A percentile compares a stretch with the other conserved stretches of the same genome.
Evolutionary conservation across 257 asterid genomes (phyloP).

Genomic region (Prunella vulgaris): DNA sequence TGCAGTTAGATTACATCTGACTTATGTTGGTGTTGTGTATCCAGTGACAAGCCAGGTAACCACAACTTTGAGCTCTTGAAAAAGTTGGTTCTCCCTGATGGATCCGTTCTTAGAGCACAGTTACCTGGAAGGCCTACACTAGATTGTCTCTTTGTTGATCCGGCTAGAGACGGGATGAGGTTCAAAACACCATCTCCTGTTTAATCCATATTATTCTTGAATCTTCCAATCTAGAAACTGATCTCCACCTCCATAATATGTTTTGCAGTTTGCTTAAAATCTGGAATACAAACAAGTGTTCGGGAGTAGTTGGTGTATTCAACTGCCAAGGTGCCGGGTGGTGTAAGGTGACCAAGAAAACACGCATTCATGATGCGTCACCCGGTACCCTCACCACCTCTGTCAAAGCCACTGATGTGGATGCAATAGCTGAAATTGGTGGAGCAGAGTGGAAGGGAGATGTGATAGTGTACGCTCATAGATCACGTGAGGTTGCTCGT

Average conservation of each 20-base stretch:
- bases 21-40: background rate
- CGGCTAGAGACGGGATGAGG: slow-evolving; percentile 95
- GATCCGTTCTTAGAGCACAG: slow-evolving; percentile 85
- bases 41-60: slow-evolving; percentile 87
- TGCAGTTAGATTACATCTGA: background rate
- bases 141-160: slow-evolving; percentile 86
- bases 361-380: slow-evolving; percentile 80
- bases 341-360: slow-evolving; percentile 78
- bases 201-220: background rate
- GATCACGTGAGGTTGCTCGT: slow-evolving; percentile 55
- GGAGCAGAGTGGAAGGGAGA: slow-evolving; percentile 85
- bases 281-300: slow-evolving; percentile 77
- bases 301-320: slow-evolving; percentile 88
- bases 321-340: slow-evolving; percentile 98
- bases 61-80: slow-evolving; percentile 87
- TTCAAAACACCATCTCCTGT: slow-evolving; percentile 14
- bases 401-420: slow-evolving; percentile 69
- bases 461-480: slow-evolving; percentile 51
- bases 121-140: slow-evolving; percentile 88
- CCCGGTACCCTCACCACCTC: slow-evolving; percentile 85
- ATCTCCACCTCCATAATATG: slow-evolving; percentile 40
- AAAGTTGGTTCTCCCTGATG: slow-evolving; percentile 91
- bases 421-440: slow-evolving; percentile 55
- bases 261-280: slow-evolving; percentile 84
- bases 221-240: background rate